A percentile compares a stretch with the other conserved stretches of the same genome.
Evolutionary conservation across 129 eudicot species (phyloP).

Genomic region (Tagetes patula): DNA sequence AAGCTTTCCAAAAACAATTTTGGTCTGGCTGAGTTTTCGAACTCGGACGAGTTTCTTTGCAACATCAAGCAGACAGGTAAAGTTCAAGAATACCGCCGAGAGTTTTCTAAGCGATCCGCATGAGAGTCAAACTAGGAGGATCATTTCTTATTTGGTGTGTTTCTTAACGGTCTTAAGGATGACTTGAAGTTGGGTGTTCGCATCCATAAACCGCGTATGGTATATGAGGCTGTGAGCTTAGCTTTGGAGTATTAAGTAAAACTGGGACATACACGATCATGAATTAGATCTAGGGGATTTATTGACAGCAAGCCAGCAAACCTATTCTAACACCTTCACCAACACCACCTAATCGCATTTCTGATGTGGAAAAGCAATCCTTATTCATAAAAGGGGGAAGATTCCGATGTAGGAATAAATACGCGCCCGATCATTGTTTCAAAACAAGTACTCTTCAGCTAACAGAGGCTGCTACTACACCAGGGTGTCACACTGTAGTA

Average conservation of each 20-base stretch:
- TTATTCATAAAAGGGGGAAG: not conserved
- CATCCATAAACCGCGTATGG: not conserved
- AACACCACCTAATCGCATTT: not conserved
- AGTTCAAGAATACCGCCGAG: not conserved
- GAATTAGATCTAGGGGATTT: too few species aligned
- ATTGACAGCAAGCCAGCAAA: not conserved
- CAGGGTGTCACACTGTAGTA: not conserved
- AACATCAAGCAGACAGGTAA: not conserved
- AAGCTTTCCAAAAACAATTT: not conserved
- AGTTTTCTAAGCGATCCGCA: not conserved
- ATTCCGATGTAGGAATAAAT: constrained; percentile 3
- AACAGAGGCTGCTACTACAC: not conserved
- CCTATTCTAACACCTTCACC: not conserved
- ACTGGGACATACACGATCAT: not conserved
- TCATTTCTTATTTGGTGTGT: not conserved
- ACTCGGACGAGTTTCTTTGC: not conserved
- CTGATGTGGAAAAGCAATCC: not conserved
- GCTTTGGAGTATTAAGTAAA: not conserved
- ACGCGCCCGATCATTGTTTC: not conserved
- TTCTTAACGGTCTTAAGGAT: not conserved
- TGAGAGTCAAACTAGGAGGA: not conserved
- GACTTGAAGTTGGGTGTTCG: not conserved
- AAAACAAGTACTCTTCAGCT: not conserved
- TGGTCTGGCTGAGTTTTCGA: not conserved
- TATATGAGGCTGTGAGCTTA: not conserved